phyloP scores from a whole-genome alignment of 768 basidiomycete species.

The Kwoniella shandongensis region DNA sequence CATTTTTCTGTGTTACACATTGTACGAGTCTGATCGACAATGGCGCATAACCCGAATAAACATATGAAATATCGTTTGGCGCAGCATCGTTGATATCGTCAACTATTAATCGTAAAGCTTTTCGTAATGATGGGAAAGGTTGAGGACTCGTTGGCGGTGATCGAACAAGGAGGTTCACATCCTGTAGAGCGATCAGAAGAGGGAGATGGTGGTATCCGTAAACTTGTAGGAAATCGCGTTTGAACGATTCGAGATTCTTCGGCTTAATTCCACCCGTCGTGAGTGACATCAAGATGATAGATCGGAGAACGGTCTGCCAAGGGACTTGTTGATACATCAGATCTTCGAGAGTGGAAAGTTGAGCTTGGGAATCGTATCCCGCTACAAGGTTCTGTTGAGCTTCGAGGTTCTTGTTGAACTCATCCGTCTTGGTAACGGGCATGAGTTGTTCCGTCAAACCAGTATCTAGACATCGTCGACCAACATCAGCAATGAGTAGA shows the following conservation, averaged over 20 bases:
- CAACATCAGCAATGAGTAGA: not conserved
- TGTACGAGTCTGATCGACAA: constrained; percentile 88
- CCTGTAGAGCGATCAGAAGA: constrained; percentile 55
- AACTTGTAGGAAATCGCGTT: constrained; percentile 86
- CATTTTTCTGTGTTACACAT: constrained; percentile 86
- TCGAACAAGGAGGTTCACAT: constrained; percentile 60
- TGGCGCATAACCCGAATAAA: constrained; percentile 96
- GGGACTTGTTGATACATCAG: constrained; percentile 84
- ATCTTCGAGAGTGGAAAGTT: constrained; percentile 85
- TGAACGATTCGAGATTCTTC: constrained; percentile 80
- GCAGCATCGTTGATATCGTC: constrained; percentile 65
- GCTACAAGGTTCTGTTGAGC: constrained; percentile 97
- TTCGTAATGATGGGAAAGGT: constrained; percentile 72
- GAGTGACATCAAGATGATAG: constrained; percentile 82
- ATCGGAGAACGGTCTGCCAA: constrained; percentile 71
- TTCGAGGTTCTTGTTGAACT: constrained; percentile 88
- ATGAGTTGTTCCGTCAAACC: constrained; percentile 89
- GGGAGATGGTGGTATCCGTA: constrained; percentile 64
- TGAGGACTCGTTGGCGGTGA: constrained; percentile 61
- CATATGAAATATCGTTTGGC: constrained; percentile 92
- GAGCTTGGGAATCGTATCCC: constrained; percentile 77
- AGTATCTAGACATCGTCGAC: constrained; percentile 65
- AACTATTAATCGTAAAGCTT: constrained; percentile 86
- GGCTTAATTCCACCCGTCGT: constrained; percentile 81
- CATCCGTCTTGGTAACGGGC: constrained; percentile 75